A percentile compares a stretch with the other conserved stretches of the same genome.
Conservation (phyloP, 768 basidiomycete species). For the Xerocomellus dryophilus region DNA sequence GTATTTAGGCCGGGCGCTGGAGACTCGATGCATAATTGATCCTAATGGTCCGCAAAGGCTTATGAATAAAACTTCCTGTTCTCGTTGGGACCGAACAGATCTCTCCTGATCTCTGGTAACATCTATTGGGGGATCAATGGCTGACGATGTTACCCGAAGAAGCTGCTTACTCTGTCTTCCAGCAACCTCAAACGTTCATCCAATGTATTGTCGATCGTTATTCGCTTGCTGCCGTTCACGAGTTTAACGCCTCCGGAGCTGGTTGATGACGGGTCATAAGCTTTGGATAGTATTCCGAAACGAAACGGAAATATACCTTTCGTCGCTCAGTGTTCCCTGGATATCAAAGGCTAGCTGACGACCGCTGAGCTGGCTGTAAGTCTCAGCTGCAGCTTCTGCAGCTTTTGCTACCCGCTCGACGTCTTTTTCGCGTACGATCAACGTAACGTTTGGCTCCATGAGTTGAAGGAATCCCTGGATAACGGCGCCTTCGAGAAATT, state of each 20-base stretch:
- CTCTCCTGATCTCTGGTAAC: slow-evolving; percentile 89
- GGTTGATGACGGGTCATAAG: background rate
- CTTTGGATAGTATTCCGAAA: background rate
- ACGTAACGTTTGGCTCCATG: slow-evolving; percentile 67
- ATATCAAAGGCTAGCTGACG: slow-evolving; percentile 56
- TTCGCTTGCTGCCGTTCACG: slow-evolving; percentile 65
- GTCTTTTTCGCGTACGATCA: slow-evolving; percentile 71
- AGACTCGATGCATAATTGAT: background rate
- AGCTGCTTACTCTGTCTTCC: slow-evolving; percentile 73
- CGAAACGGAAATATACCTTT: slow-evolving; percentile 48
- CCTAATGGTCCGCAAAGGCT: background rate
- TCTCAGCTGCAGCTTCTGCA: slow-evolving; percentile 54
- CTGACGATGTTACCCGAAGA: background rate
- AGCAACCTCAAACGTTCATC: slow-evolving; percentile 87
- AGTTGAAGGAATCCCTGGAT: slow-evolving; percentile 83
- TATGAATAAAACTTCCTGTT: slow-evolving; percentile 91
- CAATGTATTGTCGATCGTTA: slow-evolving; percentile 91
- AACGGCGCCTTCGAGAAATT: slow-evolving; percentile 81
- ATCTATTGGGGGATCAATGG: slow-evolving; percentile 53
- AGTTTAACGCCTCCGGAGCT: slow-evolving; percentile 88
- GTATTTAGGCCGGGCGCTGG: background rate
- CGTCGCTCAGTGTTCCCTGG: slow-evolving; percentile 59
- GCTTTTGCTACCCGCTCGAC: slow-evolving; percentile 58
- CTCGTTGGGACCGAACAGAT: slow-evolving; percentile 85
- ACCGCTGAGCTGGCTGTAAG: slow-evolving; percentile 80